These are phyloP conservation scores for Echria macrotheca DNA, from an alignment of 495 filamentous ascomycete genomes.

Conservation along the genomic window DNA sequence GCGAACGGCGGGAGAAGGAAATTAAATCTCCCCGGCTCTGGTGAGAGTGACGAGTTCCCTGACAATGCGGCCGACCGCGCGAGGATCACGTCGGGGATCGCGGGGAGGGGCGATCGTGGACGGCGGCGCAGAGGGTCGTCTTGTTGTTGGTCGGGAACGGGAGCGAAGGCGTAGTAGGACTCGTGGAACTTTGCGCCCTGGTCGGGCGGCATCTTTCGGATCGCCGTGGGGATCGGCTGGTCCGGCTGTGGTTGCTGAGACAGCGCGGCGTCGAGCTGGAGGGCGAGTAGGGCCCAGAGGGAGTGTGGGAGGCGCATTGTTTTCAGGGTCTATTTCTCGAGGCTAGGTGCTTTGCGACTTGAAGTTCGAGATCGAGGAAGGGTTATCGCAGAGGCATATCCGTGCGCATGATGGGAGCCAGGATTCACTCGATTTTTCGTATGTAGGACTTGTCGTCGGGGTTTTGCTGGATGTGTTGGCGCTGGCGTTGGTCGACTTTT, in stretches of 20 bases:
- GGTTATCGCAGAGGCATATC: too few species aligned
- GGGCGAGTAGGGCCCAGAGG: constrained; percentile 43
- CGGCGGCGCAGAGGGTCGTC: background rate
- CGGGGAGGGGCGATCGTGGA: constrained; percentile 11
- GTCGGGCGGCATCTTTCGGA: constrained; percentile 74
- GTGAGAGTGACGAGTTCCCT: too few species aligned
- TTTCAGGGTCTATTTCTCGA: too few species aligned
- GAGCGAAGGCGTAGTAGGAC: constrained; percentile 46
- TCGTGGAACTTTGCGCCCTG: constrained; percentile 81
- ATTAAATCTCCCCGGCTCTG: too few species aligned
- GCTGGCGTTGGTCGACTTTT: background rate
- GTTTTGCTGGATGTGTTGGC: background rate
- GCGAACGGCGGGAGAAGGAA: constrained; percentile 32
- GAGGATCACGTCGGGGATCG: constrained; percentile 12
- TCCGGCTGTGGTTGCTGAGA: constrained; percentile 7
- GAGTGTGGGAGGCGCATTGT: constrained; percentile 48
- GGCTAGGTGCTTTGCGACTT: constrained; percentile 20
- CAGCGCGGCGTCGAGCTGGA: constrained; percentile 26
- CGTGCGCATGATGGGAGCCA: too few species aligned
- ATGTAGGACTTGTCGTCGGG: background rate
- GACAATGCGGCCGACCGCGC: too few species aligned
- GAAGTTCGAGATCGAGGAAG: too few species aligned
- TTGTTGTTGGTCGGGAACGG: constrained; percentile 11
- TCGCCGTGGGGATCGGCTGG: constrained; percentile 37
- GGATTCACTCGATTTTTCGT: too few species aligned